A percentile compares a stretch with the other conserved stretches of the same genome.
Conservation (phyloP, 2,329 filamentous ascomycete genomes). For the Ampelomyces quisqualis region DNA sequence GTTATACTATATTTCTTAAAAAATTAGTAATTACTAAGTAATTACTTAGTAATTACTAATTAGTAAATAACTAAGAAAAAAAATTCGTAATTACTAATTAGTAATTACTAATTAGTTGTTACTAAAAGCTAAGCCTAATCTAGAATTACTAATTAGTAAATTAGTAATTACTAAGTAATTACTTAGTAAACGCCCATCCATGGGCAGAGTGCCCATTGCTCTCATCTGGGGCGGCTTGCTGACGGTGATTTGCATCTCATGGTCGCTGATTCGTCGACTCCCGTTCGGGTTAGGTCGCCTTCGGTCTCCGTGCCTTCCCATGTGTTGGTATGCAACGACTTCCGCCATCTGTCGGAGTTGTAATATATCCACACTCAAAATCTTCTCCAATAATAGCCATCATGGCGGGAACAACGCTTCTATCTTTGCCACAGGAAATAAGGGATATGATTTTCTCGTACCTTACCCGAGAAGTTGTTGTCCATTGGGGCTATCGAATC, state of each 20-base stretch:
- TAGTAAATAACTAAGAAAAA: too few species aligned
- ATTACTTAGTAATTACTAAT: too few species aligned
- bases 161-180: too few species aligned
- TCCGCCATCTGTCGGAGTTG: neutral
- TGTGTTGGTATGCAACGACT: neutral
- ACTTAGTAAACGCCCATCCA: too few species aligned
- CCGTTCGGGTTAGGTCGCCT: neutral
- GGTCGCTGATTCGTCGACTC: neutral
- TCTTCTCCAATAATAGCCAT: neutral
- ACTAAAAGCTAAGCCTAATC: too few species aligned
- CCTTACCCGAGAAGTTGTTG: neutral
- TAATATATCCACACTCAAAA: too few species aligned
- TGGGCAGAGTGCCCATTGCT: neutral
- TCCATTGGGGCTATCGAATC: conserved; percentile 1
- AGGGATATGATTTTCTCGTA: neutral
- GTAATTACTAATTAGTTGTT: too few species aligned
- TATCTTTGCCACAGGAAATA: neutral
- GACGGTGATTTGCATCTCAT: neutral
- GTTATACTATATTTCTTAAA: too few species aligned
- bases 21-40: too few species aligned
- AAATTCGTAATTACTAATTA: too few species aligned
- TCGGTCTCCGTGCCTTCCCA: neutral
- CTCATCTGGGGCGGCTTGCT: neutral
- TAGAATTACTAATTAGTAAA: too few species aligned
- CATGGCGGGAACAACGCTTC: neutral